Evolutionary conservation across 2,329 filamentous ascomycete species (phyloP).

Genomic region (Aspergillus luchuensis): DNA sequence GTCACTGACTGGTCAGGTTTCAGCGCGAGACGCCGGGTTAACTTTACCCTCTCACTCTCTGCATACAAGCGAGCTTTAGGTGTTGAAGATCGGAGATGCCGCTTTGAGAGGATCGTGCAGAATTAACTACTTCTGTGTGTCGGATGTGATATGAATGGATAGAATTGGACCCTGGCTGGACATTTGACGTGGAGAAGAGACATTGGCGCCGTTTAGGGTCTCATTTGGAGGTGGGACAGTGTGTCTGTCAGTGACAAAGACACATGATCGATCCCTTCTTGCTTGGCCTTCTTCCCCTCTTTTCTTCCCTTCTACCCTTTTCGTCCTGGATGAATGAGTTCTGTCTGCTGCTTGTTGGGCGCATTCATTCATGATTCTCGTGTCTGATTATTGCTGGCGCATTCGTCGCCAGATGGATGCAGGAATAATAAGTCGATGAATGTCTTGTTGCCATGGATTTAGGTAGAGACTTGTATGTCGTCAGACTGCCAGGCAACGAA

Average conservation of each 20-base stretch:
- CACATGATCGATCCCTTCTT: neutral
- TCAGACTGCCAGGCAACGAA: neutral
- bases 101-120: neutral
- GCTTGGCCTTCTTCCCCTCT: neutral
- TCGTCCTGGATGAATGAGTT: neutral
- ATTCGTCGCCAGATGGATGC: neutral
- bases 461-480: neutral
- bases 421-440: neutral
- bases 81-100: neutral
- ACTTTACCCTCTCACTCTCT: neutral
- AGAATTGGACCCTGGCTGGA: neutral
- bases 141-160: neutral
- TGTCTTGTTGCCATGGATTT: neutral
- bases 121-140: neutral
- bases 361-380: neutral
- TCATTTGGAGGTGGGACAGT: too few relatives aligned
- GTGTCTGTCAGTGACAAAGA: neutral
- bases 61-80: neutral
- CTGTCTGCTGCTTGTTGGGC: neutral
- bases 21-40: conserved; percentile 3
- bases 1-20: neutral
- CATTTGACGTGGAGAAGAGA: neutral
- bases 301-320: neutral
- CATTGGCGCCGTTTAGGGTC: too few relatives aligned
- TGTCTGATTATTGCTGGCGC: neutral